Base-by-base conservation (phyloP, 192 early-diverging fungal genomes). In the Phycomyces nitens region DNA sequence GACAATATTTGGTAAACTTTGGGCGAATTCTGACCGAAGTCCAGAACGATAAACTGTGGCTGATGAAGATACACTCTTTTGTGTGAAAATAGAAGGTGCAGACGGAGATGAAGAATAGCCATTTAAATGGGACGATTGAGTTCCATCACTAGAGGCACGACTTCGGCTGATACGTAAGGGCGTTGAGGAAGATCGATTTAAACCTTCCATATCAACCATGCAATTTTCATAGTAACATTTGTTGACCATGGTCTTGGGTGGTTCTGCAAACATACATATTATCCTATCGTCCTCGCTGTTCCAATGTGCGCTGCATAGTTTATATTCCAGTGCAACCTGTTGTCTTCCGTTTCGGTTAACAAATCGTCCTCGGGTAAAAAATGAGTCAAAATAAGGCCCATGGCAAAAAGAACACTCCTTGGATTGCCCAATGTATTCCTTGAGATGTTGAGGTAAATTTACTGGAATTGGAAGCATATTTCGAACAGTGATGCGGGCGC, bases 221-320 rank as follows among this genome's bases (percentile, higher is more conserved):
- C 27, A 29, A 22, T 41, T 55, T 40, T 43, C 53, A 23, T 40
- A 41, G n/a, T 38, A 15, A 20, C 14, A 42, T 14, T 21, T 38
- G 29, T 0, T 16, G 7, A 7, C 2, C 18, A 14, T 47, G 12
- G 44, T 47, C 3, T n/a, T n/a, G 44, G 52, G 21, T 40, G 51
- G 50, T 24, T 53, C 40, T 24, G 62, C 52, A 55, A 92, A 92
- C 57, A 92, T 56, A 24, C 76, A 50, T 39, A 75, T 71, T 26
- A 87, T 69, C 14, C 91, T 73, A 57, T 91, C 89, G 29, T 74
- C 53, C 24, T 92, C 88, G 5, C 75, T 80, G 27, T 82, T 81
- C 88, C 90, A 93, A 76, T 93, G 91, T 5, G 85, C 75, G 24
- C 74, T 65, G 63, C 91, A 93, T n/a, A 93, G 72, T 8, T 75